Evolutionary conservation across 371 early-diverging fungal species (phyloP).

Genomic region (Batrachochytrium dendrobatidis): DNA sequence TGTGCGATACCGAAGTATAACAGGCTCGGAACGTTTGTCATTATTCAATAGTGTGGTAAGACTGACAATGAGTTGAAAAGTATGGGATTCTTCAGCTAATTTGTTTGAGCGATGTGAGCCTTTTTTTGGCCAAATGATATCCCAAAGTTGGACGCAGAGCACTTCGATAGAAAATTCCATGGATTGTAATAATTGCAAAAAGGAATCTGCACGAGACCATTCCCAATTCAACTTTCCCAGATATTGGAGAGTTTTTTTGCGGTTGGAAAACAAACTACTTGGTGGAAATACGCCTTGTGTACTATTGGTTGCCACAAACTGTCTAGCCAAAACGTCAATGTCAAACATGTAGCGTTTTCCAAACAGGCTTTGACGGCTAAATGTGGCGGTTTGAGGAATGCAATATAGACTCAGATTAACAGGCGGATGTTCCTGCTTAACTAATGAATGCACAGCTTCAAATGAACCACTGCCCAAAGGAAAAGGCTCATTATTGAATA

Average conservation of each 20-base stretch:
- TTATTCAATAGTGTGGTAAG: not conserved
- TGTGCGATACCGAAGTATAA: not conserved
- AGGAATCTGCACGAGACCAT: not conserved
- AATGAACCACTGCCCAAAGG: constrained; percentile 1
- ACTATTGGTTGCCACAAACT: not conserved
- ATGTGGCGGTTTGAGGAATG: constrained; percentile 6
- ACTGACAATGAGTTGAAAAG: not conserved
- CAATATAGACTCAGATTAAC: constrained; percentile 7
- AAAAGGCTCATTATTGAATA: constrained; percentile 3
- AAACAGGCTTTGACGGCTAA: constrained; percentile 6
- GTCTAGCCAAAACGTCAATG: constrained; percentile 5
- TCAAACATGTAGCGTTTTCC: constrained; percentile 15
- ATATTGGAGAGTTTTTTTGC: not conserved
- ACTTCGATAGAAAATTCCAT: not conserved
- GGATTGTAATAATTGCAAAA: not conserved
- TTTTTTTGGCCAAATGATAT: not conserved
- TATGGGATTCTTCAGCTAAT: not conserved
- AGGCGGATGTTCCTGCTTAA: not conserved
- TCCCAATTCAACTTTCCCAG: not conserved
- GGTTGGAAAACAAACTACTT: too few relatives aligned
- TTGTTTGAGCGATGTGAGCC: not conserved
- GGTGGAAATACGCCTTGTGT: not conserved
- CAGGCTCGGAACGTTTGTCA: not conserved
- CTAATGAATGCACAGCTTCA: not conserved
- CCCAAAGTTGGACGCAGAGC: not conserved